These are phyloP conservation scores for Agroathelia rolfsii DNA, from an alignment of 1,284 basidiomycete genomes.

Conservation along the genomic window DNA sequence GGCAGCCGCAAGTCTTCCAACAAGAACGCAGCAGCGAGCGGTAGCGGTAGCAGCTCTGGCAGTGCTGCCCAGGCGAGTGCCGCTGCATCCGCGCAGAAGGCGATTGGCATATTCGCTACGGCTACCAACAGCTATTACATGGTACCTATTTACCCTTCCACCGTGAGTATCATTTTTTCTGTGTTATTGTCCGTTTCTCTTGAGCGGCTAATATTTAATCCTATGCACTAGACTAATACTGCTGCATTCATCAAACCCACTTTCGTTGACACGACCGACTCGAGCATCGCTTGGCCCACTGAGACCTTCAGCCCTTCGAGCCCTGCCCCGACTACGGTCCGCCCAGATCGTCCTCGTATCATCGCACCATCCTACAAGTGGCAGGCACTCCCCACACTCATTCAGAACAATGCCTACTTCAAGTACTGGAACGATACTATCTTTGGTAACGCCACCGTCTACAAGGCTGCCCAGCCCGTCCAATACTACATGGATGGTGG, in stretches of 20 bases:
- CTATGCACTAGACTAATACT: conserved; percentile 62
- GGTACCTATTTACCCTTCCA: conserved; percentile 82
- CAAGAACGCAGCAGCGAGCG: conserved; percentile 25
- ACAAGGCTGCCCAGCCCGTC: conserved; percentile 52
- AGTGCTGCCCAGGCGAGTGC: conserved; percentile 34
- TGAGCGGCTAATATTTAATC: conserved; percentile 3
- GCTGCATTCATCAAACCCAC: conserved; percentile 74
- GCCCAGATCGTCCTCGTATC: conserved; percentile 80
- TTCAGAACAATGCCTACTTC: conserved; percentile 80
- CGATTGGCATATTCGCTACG: conserved; percentile 60
- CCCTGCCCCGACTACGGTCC: conserved; percentile 49
- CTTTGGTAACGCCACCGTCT: conserved; percentile 79
- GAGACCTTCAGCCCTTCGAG: conserved; percentile 64
- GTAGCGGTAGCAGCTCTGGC: conserved; percentile 16
- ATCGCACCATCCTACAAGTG: conserved; percentile 91
- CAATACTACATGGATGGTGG: conserved; percentile 72
- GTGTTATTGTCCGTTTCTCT: conserved; percentile 1
- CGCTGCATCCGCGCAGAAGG: conserved; percentile 49
- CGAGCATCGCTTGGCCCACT: conserved; percentile 58
- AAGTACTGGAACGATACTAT: conserved; percentile 87
- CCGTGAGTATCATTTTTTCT: conserved; percentile 42
- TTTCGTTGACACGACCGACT: conserved; percentile 40
- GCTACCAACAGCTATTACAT: conserved; percentile 65
- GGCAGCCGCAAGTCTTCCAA: conserved; percentile 40
- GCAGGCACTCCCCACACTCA: conserved; percentile 74